Evolutionary conservation across 805 yeast genomes (phyloP).

Genomic region (Candida taoyuanica): DNA sequence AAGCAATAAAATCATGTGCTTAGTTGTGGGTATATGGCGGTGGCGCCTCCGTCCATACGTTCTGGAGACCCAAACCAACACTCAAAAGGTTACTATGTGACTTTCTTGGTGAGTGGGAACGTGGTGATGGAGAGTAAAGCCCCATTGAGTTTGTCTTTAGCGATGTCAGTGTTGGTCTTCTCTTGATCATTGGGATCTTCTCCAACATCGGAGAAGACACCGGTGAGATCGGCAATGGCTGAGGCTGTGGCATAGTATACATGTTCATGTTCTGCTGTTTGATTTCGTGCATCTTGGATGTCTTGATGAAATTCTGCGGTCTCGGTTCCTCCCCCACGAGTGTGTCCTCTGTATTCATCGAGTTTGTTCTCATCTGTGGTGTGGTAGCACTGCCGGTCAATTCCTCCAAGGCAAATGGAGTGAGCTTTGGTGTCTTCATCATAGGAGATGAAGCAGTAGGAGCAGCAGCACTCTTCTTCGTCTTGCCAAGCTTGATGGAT

Average conservation of each 20-base stretch:
- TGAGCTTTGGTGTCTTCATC: neutral
- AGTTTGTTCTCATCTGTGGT: constrained; percentile 9
- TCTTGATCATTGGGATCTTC: constrained; percentile 12
- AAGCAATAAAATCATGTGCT: constrained; percentile 1
- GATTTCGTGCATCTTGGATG: neutral
- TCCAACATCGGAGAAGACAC: constrained; percentile 16
- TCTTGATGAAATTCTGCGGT: neutral
- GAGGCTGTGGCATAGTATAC: neutral
- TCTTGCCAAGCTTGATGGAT: constrained; percentile 19
- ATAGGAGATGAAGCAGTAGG: too few species aligned
- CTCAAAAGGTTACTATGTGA: constrained; percentile 23
- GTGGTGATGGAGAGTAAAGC: constrained; percentile 13
- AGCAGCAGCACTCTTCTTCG: constrained; percentile 2
- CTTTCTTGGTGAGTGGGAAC: constrained; percentile 23
- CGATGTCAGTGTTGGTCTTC: constrained; percentile 15
- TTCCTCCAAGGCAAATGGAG: neutral
- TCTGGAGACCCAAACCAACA: constrained; percentile 21
- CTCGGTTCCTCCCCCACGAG: constrained; percentile 14
- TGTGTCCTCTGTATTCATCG: constrained; percentile 21
- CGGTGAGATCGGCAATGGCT: neutral
- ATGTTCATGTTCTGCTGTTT: neutral
- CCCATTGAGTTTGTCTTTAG: constrained; percentile 10
- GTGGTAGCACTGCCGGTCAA: neutral
- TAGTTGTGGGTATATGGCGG: constrained; percentile 15
- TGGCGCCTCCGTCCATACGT: constrained; percentile 15